Percentiles rank a stretch among this genome's conserved stretches.
phyloP scores from a whole-genome alignment of 768 basidiomycete species.

The Heimioporus sp. region DNA sequence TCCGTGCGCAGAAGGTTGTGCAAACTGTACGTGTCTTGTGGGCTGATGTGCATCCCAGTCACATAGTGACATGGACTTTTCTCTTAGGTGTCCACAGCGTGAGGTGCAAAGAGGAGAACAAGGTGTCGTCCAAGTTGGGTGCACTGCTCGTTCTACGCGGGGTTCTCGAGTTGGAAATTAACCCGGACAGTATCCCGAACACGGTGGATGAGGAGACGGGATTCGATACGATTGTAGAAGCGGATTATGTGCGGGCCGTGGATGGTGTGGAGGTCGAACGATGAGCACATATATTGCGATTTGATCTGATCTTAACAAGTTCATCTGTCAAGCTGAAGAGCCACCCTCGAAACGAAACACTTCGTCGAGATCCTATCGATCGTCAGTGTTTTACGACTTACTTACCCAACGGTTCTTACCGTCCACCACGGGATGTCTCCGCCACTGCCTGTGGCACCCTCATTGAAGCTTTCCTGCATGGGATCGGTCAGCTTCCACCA shows the following conservation, averaged over 20 bases:
- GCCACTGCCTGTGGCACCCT: conserved; percentile 68
- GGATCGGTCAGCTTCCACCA: conserved; percentile 79
- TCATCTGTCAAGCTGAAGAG: conserved; percentile 4
- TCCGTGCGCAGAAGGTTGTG: conserved; percentile 67
- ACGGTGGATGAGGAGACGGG: conserved; percentile 28
- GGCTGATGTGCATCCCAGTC: background rate
- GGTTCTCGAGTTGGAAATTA: conserved; percentile 48
- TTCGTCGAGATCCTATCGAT: conserved; percentile 52
- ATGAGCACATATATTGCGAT: background rate
- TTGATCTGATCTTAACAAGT: no score
- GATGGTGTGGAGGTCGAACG: conserved; percentile 48
- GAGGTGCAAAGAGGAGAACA: conserved; percentile 67
- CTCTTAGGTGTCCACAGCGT: conserved; percentile 62
- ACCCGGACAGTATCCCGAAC: conserved; percentile 37
- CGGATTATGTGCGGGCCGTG: conserved; percentile 43
- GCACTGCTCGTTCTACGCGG: conserved; percentile 63
- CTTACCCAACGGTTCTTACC: conserved; percentile 32
- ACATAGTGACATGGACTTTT: background rate
- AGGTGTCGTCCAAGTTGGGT: conserved; percentile 74
- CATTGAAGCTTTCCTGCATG: conserved; percentile 78
- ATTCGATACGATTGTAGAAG: conserved; percentile 54
- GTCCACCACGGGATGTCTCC: conserved; percentile 70
- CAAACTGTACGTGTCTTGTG: conserved; percentile 49
- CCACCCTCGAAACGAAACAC: conserved; percentile 67
- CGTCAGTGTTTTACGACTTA: background rate